Evolutionary conservation across 2,329 filamentous ascomycete species (phyloP).

Genomic region (Volutella citrinella): DNA sequence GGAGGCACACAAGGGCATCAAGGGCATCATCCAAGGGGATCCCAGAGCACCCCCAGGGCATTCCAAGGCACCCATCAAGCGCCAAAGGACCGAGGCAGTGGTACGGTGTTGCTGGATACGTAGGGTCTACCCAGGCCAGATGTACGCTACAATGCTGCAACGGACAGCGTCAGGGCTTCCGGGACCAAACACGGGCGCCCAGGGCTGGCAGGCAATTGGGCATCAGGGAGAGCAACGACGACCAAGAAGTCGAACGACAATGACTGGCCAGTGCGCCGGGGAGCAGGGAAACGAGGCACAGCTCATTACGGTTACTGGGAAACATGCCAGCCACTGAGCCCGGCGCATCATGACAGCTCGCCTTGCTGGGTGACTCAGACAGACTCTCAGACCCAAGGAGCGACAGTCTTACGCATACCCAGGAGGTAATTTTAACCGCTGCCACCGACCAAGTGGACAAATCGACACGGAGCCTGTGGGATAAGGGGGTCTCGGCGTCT

Average conservation of each 20-base stretch:
- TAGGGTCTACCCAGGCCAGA: too few relatives aligned
- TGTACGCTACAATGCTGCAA: conserved; percentile 4
- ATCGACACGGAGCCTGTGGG: conserved; percentile 22
- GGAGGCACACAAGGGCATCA: too few relatives aligned
- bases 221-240: conserved; percentile 12
- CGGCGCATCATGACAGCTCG: conserved; percentile 5
- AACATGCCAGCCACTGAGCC: conserved; percentile 10
- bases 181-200: conserved; percentile 14
- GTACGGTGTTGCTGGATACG: conserved; percentile 7
- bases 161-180: conserved; percentile 14
- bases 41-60: too few relatives aligned
- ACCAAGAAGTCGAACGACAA: too few relatives aligned
- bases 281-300: conserved; percentile 16
- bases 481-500: conserved; percentile 1
- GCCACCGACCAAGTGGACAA: conserved; percentile 10
- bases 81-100: conserved; percentile 13
- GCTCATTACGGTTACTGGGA: conserved; percentile 14
- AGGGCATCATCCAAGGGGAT: too few relatives aligned
- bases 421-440: conserved; percentile 22
- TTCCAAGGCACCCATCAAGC: too few relatives aligned
- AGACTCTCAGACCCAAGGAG: not conserved
- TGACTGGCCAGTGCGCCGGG: too few relatives aligned
- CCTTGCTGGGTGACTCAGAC: conserved; percentile 11
- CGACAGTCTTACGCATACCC: conserved; percentile 22
- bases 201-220: conserved; percentile 13